Evolutionary conservation across 805 yeast genomes (phyloP).

Genomic region (Trichomonascus vanleenenianus): DNA sequence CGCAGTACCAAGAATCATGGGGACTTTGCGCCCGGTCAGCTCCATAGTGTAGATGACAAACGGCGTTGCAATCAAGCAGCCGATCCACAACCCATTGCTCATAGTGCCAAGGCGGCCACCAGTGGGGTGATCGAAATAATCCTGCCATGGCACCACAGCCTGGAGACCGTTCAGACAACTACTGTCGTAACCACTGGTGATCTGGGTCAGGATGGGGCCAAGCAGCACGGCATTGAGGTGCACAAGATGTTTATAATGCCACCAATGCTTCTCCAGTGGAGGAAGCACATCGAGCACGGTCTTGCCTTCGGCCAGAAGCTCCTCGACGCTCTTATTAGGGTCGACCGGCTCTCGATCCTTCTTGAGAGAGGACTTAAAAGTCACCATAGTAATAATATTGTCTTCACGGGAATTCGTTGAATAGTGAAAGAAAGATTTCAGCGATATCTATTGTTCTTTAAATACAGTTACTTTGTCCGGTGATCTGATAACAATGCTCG

Average conservation of each 20-base stretch:
- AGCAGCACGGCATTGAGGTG: constrained; percentile 11
- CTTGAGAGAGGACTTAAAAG: too few relatives aligned
- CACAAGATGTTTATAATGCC: constrained; percentile 11
- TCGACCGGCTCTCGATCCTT: too few relatives aligned
- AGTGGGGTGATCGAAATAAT: constrained; percentile 14
- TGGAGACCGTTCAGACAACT: constrained; percentile 18
- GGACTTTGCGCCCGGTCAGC: constrained; percentile 52
- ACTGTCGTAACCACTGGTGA: constrained; percentile 16
- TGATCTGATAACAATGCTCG: too few relatives aligned
- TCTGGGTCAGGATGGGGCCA: constrained; percentile 11
- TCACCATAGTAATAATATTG: too few relatives aligned
- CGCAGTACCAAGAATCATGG: constrained; percentile 46
- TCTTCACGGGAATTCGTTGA: too few relatives aligned
- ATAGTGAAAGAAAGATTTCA: too few relatives aligned
- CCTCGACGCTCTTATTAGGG: too few relatives aligned
- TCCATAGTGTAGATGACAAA: constrained; percentile 56
- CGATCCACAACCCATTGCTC: constrained; percentile 31
- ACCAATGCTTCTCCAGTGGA: constrained; percentile 14
- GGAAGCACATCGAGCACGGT: constrained; percentile 10
- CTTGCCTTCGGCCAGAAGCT: neutral
- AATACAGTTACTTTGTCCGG: too few relatives aligned
- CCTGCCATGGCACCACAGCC: constrained; percentile 19
- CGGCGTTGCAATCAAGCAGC: constrained; percentile 65
- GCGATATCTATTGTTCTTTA: too few relatives aligned
- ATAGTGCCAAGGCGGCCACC: constrained; percentile 15